Evolutionary conservation across 139 green algal genomes (phyloP), one percentile per base, ranked within the genome.

Genomic region (Tetradesmus obliquus): DNA sequence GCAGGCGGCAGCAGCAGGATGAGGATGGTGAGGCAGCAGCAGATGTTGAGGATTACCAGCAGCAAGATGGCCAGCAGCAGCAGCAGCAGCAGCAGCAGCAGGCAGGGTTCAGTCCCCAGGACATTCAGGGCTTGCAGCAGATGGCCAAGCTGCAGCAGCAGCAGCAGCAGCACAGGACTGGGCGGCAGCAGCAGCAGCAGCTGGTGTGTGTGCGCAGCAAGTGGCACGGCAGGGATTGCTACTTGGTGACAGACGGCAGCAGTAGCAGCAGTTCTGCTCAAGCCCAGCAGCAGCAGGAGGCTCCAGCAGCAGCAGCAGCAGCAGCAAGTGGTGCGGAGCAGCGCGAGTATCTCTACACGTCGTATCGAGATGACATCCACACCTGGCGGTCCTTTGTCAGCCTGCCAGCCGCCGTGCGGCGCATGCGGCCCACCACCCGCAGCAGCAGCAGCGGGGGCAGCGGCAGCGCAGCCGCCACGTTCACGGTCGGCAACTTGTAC

Each of bases 41-140:
- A 45, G 32, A 45, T 45, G 32, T 45, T 45, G 32, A 45, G 32
- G 32, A 45, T 45, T 45, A 45, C 32, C 32, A 45, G 32, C 32
- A 45, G 32, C 32, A 45, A 45, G 32, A 19, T 19, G 69, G 69
- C 24, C 45, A 58, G 79, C 45, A 54, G 74, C 74, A 82, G 22
- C 74, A 82, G n/a, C 74, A 51, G 24, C 76, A 83, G 76, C 76
- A 83, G 76, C 76, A 54, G 76, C 76, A 84, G 79, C 79, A 84
- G 79, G 79, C 45, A 84, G 45, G 12, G 76, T 54, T 83, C 32
- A 54, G 24, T 54, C 76, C 6, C 5, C 24, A 83, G n/a, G 79
- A 84, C 15, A 58, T 84, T 6, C 54, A n/a, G n/a, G 54, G 79
- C 79, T 55, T 84, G 54, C 45, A 84, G 81, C 81, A 86, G 53